These are phyloP conservation scores for Penicillium vulpinum DNA, from an alignment of 2,329 filamentous ascomycete genomes.

Conservation along the genomic window DNA sequence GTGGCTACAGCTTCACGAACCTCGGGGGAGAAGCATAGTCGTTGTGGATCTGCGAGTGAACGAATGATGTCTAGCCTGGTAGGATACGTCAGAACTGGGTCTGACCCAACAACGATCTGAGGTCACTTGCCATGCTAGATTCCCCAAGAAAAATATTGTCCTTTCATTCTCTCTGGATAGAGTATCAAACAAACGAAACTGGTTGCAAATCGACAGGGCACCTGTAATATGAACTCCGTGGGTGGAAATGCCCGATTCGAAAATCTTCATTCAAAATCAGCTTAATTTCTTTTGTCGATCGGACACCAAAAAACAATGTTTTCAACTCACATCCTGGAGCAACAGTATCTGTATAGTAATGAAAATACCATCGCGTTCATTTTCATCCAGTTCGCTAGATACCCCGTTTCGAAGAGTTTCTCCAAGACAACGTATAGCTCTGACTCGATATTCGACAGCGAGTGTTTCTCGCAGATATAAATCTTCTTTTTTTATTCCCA, in stretches of 20 bases:
- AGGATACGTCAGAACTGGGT: background rate
- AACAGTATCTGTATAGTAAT: constrained; percentile 34
- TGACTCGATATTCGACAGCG: constrained; percentile 31
- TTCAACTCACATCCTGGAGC: constrained; percentile 30
- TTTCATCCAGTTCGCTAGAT: constrained; percentile 23
- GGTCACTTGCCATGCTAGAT: constrained; percentile 28
- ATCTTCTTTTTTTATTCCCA: constrained; percentile 25
- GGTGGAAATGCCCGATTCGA: constrained; percentile 33
- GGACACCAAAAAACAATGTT: background rate
- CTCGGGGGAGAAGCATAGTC: constrained; percentile 31
- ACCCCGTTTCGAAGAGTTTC: constrained; percentile 26
- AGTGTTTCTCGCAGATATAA: constrained; percentile 24
- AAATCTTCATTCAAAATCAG: constrained; percentile 24
- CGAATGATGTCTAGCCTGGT: constrained; percentile 35
- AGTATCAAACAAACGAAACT: constrained; percentile 24
- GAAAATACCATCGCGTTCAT: constrained; percentile 32
- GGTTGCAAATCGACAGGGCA: constrained; percentile 35
- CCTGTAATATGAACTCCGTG: constrained; percentile 37
- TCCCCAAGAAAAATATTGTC: constrained; percentile 33
- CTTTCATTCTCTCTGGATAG: constrained; percentile 26
- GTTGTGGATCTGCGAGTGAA: constrained; percentile 26
- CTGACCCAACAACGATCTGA: background rate
- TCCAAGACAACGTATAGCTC: constrained; percentile 30
- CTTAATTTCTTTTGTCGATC: background rate
- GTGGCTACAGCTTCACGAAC: constrained; percentile 28